Percentiles rank a stretch among this genome's conserved stretches.
These are phyloP conservation scores for Amesomyces nigricolor DNA, from an alignment of 2,329 filamentous ascomycete species.

Conservation along the genomic window DNA sequence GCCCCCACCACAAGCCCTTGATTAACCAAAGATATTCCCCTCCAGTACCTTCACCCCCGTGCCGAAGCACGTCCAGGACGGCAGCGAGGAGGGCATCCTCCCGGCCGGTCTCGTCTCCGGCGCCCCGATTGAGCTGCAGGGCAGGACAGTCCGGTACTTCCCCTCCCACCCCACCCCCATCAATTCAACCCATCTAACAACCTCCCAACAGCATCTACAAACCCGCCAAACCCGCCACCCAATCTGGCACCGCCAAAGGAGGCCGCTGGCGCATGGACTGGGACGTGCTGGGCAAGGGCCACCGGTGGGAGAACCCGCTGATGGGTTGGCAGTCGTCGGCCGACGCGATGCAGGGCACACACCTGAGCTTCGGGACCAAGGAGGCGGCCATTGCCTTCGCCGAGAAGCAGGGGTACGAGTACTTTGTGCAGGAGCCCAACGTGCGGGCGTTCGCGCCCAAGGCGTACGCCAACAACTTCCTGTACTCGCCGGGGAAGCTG, in stretches of 20 bases:
- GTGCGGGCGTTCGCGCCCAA: slow-evolving; percentile 80
- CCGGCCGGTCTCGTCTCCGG: slow-evolving; percentile 85
- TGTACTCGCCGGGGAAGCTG: slow-evolving; percentile 77
- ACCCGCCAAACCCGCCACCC: slow-evolving; percentile 88
- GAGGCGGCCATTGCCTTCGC: slow-evolving; percentile 93
- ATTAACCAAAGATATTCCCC: slow-evolving; percentile 11
- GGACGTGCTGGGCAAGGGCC: slow-evolving; percentile 87
- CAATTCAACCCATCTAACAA: too few species aligned
- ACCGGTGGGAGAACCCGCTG: slow-evolving; percentile 96
- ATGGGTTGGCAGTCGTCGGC: slow-evolving; percentile 98
- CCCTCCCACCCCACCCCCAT: not conserved
- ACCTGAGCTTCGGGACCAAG: slow-evolving; percentile 84
- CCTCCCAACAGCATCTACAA: slow-evolving; percentile 71
- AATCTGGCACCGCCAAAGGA: slow-evolving; percentile 82
- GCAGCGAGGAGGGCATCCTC: slow-evolving; percentile 74
- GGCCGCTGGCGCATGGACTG: slow-evolving; percentile 97
- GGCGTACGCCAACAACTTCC: slow-evolving; percentile 95
- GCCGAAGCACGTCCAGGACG: slow-evolving; percentile 83
- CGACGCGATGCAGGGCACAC: slow-evolving; percentile 91
- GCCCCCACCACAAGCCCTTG: not conserved
- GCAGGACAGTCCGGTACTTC: slow-evolving; percentile 81
- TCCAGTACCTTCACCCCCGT: slow-evolving; percentile 82
- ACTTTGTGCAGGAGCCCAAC: slow-evolving; percentile 97
- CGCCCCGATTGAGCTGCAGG: slow-evolving; percentile 89
- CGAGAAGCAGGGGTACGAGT: slow-evolving; percentile 98